Conservation (phyloP, 805 yeast species). For the Metschnikowia gelsemii region DNA sequence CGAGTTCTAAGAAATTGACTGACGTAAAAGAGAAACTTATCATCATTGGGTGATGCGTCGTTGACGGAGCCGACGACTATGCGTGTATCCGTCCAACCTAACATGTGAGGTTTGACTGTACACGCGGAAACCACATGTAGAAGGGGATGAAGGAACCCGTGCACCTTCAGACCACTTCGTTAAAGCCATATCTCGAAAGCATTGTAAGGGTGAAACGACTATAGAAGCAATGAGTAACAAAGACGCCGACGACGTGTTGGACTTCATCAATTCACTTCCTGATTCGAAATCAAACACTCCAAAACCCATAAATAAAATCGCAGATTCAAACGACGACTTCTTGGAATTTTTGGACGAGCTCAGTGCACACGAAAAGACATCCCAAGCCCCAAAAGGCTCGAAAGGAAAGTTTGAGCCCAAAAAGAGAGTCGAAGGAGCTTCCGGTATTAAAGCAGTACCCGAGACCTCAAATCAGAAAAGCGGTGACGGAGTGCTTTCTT, state of each 20-base stretch:
- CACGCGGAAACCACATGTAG: too few relatives aligned
- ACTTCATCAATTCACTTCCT: slow-evolving; percentile 77
- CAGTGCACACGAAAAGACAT: slow-evolving; percentile 55
- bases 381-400: slow-evolving; percentile 17
- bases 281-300: slow-evolving; percentile 40
- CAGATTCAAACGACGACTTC: slow-evolving; percentile 51
- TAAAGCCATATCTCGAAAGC: not conserved
- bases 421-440: slow-evolving; percentile 15
- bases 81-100: too few relatives aligned
- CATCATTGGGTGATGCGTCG: too few relatives aligned
- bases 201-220: not conserved
- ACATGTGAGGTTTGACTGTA: not conserved
- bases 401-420: slow-evolving; percentile 37
- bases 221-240: slow-evolving; percentile 15
- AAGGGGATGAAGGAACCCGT: too few relatives aligned
- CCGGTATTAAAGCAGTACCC: not conserved
- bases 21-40: too few relatives aligned
- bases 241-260: slow-evolving; percentile 74
- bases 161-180: not conserved
- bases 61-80: too few relatives aligned
- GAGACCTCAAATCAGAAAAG: not conserved
- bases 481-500: not conserved
- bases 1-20: too few relatives aligned
- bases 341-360: slow-evolving; percentile 65
- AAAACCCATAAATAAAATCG: slow-evolving; percentile 17